These are phyloP conservation scores for Favolaschia claudopus DNA, from an alignment of 768 basidiomycete genomes.

Conservation along the genomic window DNA sequence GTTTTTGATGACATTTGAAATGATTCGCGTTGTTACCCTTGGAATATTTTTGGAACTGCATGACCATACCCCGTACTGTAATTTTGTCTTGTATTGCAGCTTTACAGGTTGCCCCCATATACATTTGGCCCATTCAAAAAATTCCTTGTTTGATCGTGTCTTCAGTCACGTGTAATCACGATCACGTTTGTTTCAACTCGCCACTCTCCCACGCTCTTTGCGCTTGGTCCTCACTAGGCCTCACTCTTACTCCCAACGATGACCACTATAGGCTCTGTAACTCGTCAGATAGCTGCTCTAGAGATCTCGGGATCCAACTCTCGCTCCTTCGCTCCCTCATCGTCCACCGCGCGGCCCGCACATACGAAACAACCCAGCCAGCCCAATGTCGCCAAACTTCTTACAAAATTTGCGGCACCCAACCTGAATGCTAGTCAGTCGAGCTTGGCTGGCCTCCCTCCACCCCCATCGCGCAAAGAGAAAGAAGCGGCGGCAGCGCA, in stretches of 20 bases:
- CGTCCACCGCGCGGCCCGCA: conserved; percentile 37
- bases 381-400: conserved; percentile 70
- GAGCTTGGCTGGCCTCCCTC: conserved; percentile 20
- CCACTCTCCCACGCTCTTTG: neutral
- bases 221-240: neutral
- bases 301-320: conserved; percentile 67
- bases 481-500: conserved; percentile 35
- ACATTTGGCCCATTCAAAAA: too few species aligned
- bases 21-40: conserved; percentile 17
- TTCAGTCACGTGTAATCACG: too few species aligned
- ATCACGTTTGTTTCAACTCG: conserved; percentile 5
- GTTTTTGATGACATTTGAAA: neutral
- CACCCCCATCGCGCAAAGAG: conserved; percentile 48
- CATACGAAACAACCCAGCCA: conserved; percentile 66
- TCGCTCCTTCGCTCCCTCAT: conserved; percentile 38
- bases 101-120: neutral
- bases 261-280: conserved; percentile 64
- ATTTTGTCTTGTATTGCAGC: neutral
- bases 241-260: too few species aligned
- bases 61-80: conserved; percentile 14
- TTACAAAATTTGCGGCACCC: conserved; percentile 78
- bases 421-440: conserved; percentile 48
- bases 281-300: conserved; percentile 73
- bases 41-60: conserved; percentile 21
- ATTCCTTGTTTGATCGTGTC: too few species aligned